Evolutionary conservation across 129 eudicot genomes (phyloP), one percentile per base, ranked within the genome.

Genomic region (Dittrichia graveolens): DNA sequence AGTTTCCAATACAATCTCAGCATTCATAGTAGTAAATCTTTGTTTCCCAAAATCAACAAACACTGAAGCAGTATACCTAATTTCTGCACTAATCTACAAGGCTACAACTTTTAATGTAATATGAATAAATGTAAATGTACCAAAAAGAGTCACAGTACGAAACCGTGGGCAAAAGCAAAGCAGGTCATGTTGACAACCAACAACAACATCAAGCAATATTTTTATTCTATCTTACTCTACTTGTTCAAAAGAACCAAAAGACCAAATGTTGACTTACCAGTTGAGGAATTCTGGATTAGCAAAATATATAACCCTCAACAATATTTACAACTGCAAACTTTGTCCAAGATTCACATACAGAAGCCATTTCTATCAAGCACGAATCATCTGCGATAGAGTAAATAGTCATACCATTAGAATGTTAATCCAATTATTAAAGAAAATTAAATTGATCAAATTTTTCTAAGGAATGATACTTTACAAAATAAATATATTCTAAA

Each of bases 301-400:
- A 34, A 65, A 55, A 66, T 75, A 66, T 75, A 78, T 56, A 65
- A 44, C 31, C 46, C 45, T 61, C 67, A 67, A 58, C 73, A 11
- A 75, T 78, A 78, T 78, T 53, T 71, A 78, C 82, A 78, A 34
- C 77, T 71, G 73, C 77, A 62, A 62, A 54, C 53, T 66, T 43
- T 35, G 3, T 71, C 65, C 63, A 53, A 66, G n/a, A 47, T n/a
- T 19, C 31, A 70, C 3, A 18, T 10, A 60, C 37, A 60, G 14
- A 43, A 66, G 9, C 50, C 82, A 53, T 38, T 73, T 65, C 81
- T 55, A 59, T 88, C 87, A 88, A 42, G 85, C 87, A 39, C 82
- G 88, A 73, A 88, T 85, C 91, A 88, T 83, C 86, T 88, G 94
- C 84, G 79, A 71, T 69, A 76, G 70, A 15, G 76, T 76, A 47